Evolutionary conservation across 257 asterid species (phyloP), one percentile per base, ranked within the genome.

Genomic region (Rehmannia glutinosa): DNA sequence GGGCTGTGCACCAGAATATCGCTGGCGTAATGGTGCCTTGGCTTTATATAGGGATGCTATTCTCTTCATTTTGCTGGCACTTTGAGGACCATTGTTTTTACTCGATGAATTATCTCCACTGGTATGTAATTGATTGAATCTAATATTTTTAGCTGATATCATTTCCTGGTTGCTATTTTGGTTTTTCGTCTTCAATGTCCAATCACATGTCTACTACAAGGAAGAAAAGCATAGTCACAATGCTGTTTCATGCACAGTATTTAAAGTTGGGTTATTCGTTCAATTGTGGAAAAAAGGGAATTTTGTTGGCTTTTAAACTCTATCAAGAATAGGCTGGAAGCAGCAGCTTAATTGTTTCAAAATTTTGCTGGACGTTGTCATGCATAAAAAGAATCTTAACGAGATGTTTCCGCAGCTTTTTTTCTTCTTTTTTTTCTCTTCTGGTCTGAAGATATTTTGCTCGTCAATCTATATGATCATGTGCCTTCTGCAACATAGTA

Each of bases 21-120:
- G 95, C 97, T 43, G 98, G 98, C 32, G 97, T 92, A 36, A 90
- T 92, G 98, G 97, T 92, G 74, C 98, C 97, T 52, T 90, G 98
- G 98, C 84, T 92, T 53, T 92, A 90, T 74, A 69, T 92, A 42
- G 97, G 98, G 77, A 90, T 92, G 98, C 74, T 85, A 49, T 92
- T 92, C 84, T 92, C 98, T 54, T 80, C 97, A 63, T 90, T 92
- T 77, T 92, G 97, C 88, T 92, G 97, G 98, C 98, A 92, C 77
- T 86, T 92, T 78, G 98, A 92, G 80, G 98, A 92, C 71, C 98
- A 90, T 78, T 92, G 98, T 82, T 87, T 92, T 79, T 92, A 92
- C 77, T 92, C 98, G 8, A 92, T 92, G 95, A 92, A 87, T 79
- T 92, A 92, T 81, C 98, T 36, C 72, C 98, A 92, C 86, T 92